Conservation (phyloP, 2,329 filamentous ascomycete species). For the Fusarium albidum region DNA sequence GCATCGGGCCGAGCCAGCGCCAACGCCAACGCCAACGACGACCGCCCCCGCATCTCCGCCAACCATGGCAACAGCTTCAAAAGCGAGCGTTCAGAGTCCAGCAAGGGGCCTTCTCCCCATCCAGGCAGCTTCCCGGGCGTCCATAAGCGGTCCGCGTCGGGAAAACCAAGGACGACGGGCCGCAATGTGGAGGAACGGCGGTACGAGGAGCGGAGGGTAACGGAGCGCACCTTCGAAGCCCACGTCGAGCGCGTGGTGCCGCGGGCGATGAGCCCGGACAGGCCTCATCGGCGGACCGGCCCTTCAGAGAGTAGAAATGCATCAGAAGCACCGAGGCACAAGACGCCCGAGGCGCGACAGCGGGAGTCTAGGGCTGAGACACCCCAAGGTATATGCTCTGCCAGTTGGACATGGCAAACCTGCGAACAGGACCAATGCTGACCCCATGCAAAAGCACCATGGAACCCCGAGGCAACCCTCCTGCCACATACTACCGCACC, state of each 20-base stretch:
- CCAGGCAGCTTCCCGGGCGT: slow-evolving; percentile 48
- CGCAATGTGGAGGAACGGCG: slow-evolving; percentile 52
- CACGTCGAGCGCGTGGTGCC: slow-evolving; percentile 69
- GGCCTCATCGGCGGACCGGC: slow-evolving; percentile 55
- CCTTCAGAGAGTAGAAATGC: slow-evolving; percentile 47
- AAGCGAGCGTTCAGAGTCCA: slow-evolving; percentile 47
- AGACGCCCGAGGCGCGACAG: slow-evolving; percentile 53
- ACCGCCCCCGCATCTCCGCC: slow-evolving; percentile 48
- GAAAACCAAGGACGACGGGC: slow-evolving; percentile 60
- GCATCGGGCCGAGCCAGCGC: slow-evolving; percentile 56
- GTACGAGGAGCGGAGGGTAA: slow-evolving; percentile 62
- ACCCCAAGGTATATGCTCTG: slow-evolving; percentile 55
- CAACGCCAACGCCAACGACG: slow-evolving; percentile 45
- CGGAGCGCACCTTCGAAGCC: slow-evolving; percentile 64
- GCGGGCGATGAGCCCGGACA: slow-evolving; percentile 67
- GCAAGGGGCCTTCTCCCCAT: slow-evolving; percentile 47
- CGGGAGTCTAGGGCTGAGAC: slow-evolving; percentile 57
- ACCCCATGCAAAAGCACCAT: slow-evolving; percentile 55
- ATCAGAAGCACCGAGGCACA: slow-evolving; percentile 51
- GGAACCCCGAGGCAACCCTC: slow-evolving; percentile 83
- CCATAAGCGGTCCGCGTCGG: slow-evolving; percentile 66
- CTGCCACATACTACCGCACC: slow-evolving; percentile 74
- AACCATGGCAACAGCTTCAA: slow-evolving; percentile 45
- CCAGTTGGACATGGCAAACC: not conserved
- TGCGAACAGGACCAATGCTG: slow-evolving; percentile 21